Evolutionary conservation across 2,329 filamentous ascomycete species (phyloP).

Genomic region (Mycosphaerella arachidis): DNA sequence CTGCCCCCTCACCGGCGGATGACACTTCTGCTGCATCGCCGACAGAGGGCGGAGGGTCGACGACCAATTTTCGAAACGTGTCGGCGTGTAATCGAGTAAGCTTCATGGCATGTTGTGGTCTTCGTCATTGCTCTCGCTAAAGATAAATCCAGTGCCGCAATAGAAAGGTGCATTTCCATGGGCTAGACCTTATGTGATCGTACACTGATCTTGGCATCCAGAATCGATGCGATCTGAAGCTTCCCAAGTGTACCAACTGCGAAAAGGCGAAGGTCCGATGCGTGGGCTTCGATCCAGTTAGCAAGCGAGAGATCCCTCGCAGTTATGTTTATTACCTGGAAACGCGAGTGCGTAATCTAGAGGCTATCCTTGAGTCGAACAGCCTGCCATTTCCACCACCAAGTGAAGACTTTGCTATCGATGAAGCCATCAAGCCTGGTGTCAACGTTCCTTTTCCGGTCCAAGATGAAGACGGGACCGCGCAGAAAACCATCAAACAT

Average conservation of each 20-base stretch:
- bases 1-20: constrained; percentile 1
- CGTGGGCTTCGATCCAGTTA: constrained; percentile 94
- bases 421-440: constrained; percentile 33
- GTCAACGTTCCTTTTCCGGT: constrained; percentile 34
- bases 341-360: constrained; percentile 76
- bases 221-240: constrained; percentile 88
- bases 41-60: constrained; percentile 47
- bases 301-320: constrained; percentile 82
- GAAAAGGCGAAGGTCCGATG: constrained; percentile 89
- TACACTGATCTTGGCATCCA: not conserved
- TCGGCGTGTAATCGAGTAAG: constrained; percentile 76
- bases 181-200: not conserved
- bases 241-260: constrained; percentile 86
- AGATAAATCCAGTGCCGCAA: constrained; percentile 60
- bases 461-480: constrained; percentile 16
- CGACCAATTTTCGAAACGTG: constrained; percentile 59
- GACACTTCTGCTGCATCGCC: constrained; percentile 7
- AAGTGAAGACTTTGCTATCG: constrained; percentile 55
- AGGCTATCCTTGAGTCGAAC: constrained; percentile 66
- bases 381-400: constrained; percentile 68
- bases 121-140: not conserved
- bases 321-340: constrained; percentile 96
- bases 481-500: constrained; percentile 6
- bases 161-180: constrained; percentile 53
- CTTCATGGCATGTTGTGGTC: not conserved